Conservation (phyloP, 192 early-diverging fungal genomes). For the Thamnidium elegans region DNA sequence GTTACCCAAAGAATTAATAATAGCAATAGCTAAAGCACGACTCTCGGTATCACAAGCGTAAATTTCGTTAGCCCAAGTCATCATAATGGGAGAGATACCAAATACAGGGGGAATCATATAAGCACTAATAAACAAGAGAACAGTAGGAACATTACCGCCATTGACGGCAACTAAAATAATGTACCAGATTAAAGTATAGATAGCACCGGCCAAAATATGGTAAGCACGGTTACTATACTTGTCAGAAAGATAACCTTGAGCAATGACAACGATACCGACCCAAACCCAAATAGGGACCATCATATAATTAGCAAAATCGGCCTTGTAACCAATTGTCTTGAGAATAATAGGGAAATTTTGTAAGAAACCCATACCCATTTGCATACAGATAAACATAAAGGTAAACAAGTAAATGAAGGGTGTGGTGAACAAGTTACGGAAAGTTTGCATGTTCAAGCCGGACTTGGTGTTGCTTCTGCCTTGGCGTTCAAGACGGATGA, state of each 20-base stretch:
- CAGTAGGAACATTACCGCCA: conserved; percentile 20
- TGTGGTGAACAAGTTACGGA: conserved; percentile 23
- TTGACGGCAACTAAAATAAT: conserved; percentile 25
- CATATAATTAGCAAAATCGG: conserved; percentile 41
- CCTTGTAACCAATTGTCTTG: conserved; percentile 36
- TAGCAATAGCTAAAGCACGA: conserved; percentile 30
- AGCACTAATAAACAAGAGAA: conserved; percentile 19
- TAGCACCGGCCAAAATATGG: conserved; percentile 16
- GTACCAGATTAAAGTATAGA: conserved; percentile 21
- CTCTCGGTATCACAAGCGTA: conserved; percentile 23
- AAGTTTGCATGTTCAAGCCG: conserved; percentile 22
- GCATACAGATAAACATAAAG: conserved; percentile 18
- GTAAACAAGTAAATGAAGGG: conserved; percentile 22
- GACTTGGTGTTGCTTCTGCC: conserved; percentile 7
- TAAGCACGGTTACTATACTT: conserved; percentile 5
- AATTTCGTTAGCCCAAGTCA: conserved; percentile 31
- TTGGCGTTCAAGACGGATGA: conserved; percentile 20
- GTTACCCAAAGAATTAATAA: conserved; percentile 25
- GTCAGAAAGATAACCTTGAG: conserved; percentile 26
- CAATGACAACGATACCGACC: conserved; percentile 23
- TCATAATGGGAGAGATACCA: conserved; percentile 26
- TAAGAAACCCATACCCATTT: conserved; percentile 29
- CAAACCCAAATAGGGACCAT: conserved; percentile 36
- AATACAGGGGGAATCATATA: conserved; percentile 24
- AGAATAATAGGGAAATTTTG: conserved; percentile 41